These are phyloP conservation scores for Pichia nakasei DNA, from an alignment of 805 yeast species.

Conservation along the genomic window DNA sequence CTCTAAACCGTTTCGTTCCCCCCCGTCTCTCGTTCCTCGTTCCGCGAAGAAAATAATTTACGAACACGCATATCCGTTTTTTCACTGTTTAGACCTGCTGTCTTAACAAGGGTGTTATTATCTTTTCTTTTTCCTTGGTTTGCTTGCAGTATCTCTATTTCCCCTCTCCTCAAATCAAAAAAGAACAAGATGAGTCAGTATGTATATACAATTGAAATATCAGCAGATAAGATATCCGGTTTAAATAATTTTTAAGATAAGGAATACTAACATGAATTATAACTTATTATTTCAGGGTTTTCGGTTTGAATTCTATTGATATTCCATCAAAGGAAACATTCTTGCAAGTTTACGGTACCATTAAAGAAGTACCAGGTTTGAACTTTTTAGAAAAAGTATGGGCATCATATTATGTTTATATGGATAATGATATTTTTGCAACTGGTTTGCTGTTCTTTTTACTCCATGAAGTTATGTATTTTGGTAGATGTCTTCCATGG, in stretches of 20 bases:
- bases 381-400: conserved; percentile 55
- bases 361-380: conserved; percentile 26
- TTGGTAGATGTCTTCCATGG: conserved; percentile 93
- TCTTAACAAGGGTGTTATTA: no score
- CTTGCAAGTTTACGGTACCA: conserved; percentile 16
- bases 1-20: no score
- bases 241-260: no score
- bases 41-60: no score
- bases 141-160: no score
- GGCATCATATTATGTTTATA: conserved; percentile 83
- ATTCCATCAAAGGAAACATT: conserved; percentile 19
- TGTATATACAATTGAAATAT: conserved; percentile 2
- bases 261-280: neutral
- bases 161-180: neutral
- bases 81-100: no score
- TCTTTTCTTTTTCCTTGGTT: neutral
- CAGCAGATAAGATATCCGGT: no score
- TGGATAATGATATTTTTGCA: conserved; percentile 83
- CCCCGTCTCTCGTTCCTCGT: no score
- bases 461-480: conserved; percentile 82
- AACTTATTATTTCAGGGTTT: conserved; percentile 16
- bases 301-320: conserved; percentile 17
- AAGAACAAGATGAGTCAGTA: conserved; percentile 9
- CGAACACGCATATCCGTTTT: no score
- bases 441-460: conserved; percentile 80